These are phyloP conservation scores for Phytophthora macrochlamydospora DNA, from an alignment of 352 stramenopile species.

Conservation along the genomic window DNA sequence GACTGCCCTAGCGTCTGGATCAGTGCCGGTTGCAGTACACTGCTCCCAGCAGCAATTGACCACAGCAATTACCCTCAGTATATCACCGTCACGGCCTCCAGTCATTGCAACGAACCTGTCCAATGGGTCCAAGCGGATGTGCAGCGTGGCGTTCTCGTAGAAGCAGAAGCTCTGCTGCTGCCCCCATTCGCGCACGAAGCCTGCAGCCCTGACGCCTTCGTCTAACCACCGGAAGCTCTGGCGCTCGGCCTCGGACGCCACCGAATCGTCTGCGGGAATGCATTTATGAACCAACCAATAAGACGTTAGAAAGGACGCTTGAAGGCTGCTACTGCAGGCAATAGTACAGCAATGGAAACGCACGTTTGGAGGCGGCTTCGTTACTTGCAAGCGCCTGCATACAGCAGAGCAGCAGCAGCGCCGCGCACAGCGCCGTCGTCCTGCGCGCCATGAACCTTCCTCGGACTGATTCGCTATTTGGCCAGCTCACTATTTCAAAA, in stretches of 20 bases:
- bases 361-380: conserved; percentile 10
- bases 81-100: not conserved
- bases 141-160: conserved; percentile 74
- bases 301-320: conserved; percentile 5
- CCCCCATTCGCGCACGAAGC: conserved; percentile 56
- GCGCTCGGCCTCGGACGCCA: conserved; percentile 33
- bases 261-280: conserved; percentile 26
- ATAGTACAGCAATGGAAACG: not conserved
- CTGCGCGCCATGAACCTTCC: conserved; percentile 7
- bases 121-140: conserved; percentile 70
- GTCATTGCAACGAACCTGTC: conserved; percentile 52
- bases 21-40: conserved; percentile 66
- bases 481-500: conserved; percentile 5
- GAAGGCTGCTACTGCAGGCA: not conserved
- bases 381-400: not conserved
- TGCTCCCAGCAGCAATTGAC: conserved; percentile 16
- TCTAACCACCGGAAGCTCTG: conserved; percentile 61
- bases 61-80: conserved; percentile 2
- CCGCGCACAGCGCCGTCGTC: conserved; percentile 4
- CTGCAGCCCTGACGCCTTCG: conserved; percentile 42
- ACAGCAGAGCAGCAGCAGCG: conserved; percentile 23
- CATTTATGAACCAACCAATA: not conserved
- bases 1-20: conserved; percentile 73
- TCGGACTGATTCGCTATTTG: conserved; percentile 1
- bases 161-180: conserved; percentile 79